Evolutionary conservation across 2,329 filamentous ascomycete species (phyloP).

Genomic region (Cadophora sp.): DNA sequence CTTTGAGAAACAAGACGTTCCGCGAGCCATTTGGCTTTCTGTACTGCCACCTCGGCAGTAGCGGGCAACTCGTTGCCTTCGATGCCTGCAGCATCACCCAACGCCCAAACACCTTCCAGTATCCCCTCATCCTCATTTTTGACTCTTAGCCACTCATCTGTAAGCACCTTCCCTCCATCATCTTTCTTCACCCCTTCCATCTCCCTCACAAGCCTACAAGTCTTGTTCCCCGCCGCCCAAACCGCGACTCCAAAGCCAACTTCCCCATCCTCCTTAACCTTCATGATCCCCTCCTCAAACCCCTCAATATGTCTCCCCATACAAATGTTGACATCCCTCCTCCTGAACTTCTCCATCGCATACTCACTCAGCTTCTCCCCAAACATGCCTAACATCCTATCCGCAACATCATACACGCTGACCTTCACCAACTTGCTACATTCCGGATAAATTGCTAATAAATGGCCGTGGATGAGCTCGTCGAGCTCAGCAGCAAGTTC

Average conservation of each 20-base stretch:
- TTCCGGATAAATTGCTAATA: conserved; percentile 66
- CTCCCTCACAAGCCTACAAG: conserved; percentile 59
- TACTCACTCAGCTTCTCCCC: conserved; percentile 72
- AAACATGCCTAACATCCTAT: conserved; percentile 78
- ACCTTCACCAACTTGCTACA: conserved; percentile 65
- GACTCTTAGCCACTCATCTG: conserved; percentile 66
- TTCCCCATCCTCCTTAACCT: conserved; percentile 31
- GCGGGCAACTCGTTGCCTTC: conserved; percentile 61
- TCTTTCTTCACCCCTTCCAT: conserved; percentile 37
- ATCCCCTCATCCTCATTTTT: conserved; percentile 41
- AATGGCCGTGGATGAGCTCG: conserved; percentile 72
- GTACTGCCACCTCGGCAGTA: conserved; percentile 76
- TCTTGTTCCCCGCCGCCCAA: conserved; percentile 74
- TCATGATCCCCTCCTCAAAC: conserved; percentile 45
- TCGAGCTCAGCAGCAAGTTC: conserved; percentile 77
- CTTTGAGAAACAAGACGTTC: conserved; percentile 58
- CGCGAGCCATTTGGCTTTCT: conserved; percentile 72
- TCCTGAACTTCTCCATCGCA: conserved; percentile 68
- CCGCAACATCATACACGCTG: conserved; percentile 77
- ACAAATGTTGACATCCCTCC: conserved; percentile 71
- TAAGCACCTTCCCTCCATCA: conserved; percentile 62
- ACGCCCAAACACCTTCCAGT: conserved; percentile 59
- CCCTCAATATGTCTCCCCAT: conserved; percentile 69
- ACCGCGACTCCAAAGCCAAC: conserved; percentile 64
- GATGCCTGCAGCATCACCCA: conserved; percentile 73